A percentile compares a stretch with the other conserved stretches of the same genome.
Conservation (phyloP, 768 basidiomycete genomes). For the Collybia sordida region DNA sequence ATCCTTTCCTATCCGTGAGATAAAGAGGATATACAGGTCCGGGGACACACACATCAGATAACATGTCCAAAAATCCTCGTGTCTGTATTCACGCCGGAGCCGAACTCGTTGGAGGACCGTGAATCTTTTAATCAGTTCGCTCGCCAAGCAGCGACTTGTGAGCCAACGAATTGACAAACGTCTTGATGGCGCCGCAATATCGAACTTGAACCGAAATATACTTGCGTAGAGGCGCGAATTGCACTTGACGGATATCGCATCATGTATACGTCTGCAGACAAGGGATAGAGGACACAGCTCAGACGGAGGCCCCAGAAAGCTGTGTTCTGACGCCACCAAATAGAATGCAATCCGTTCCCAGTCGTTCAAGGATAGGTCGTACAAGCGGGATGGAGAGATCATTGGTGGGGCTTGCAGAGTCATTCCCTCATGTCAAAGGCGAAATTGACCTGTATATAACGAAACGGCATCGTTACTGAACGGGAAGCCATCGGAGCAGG, state of each 20-base stretch:
- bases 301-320: conserved; percentile 43
- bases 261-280: conserved; percentile 34
- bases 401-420: conserved; percentile 14
- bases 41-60: conserved; percentile 42
- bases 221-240: conserved; percentile 40
- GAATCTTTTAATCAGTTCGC: conserved; percentile 45
- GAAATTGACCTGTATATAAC: neutral
- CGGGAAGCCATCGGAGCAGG: conserved; percentile 10
- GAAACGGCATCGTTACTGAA: too few relatives aligned
- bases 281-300: conserved; percentile 36
- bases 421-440: neutral
- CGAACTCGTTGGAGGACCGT: conserved; percentile 41
- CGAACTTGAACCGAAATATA: conserved; percentile 47
- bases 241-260: conserved; percentile 30
- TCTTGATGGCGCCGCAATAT: conserved; percentile 35
- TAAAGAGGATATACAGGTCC: neutral
- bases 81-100: conserved; percentile 11
- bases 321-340: conserved; percentile 26
- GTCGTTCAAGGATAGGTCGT: conserved; percentile 23
- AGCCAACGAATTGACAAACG: conserved; percentile 37
- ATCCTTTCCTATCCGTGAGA: conserved; percentile 22
- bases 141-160: conserved; percentile 34
- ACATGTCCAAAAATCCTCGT: conserved; percentile 51
- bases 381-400: conserved; percentile 12
- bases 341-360: conserved; percentile 45